Base-by-base conservation (phyloP, 1,139 yeast species). In the Pichia cactophila region DNA sequence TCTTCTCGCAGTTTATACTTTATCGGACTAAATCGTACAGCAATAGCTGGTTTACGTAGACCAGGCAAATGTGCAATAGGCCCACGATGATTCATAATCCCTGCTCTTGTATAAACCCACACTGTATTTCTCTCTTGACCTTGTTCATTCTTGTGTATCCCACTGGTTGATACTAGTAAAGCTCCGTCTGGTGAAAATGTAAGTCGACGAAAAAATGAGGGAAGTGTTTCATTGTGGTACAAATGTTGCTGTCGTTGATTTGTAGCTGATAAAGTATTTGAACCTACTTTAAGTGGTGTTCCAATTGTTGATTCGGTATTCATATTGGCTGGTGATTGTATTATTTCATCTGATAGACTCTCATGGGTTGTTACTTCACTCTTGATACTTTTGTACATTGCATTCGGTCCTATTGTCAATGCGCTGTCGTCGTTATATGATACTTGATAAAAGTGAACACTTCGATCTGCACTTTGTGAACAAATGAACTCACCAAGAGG, bases 111-210 rank as follows among this genome's bases (percentile, higher is more conserved):
- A 63, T 81, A 89, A 8, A 88, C 77, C 63, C 79, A 89, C 1
- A 86, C 95, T 0, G 95, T 83, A 61, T 87, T 86, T 28, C 72
- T 77, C 12, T 58, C 63, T 2, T 55, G 56, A 12, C 43, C 45
- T 7, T 45, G 37, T 11, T 44, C 50, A 12, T 45, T 42, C 38
- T 39, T 50, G 64, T 71, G 79, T 20, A 85, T 72, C 0, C 97
- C 97, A 47, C 95, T 83, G 0, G 98, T 96, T 0, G 95, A 80
- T 20, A 92, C 68, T 38, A 92, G 68, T 41, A 92, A 65, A 47
- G 76, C 72, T 0, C 99, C 99, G 65, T 94, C 97, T 0, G 96
- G 96, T 0, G 97, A 83, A 61, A 89, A 88, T 1, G 83, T 67
- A 51, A 90, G 71, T 51, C 98, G 70, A 54, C 99, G 73, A 70